These are phyloP conservation scores for Betula pendula DNA, from an alignment of 306 rosid genomes.

Conservation along the genomic window DNA sequence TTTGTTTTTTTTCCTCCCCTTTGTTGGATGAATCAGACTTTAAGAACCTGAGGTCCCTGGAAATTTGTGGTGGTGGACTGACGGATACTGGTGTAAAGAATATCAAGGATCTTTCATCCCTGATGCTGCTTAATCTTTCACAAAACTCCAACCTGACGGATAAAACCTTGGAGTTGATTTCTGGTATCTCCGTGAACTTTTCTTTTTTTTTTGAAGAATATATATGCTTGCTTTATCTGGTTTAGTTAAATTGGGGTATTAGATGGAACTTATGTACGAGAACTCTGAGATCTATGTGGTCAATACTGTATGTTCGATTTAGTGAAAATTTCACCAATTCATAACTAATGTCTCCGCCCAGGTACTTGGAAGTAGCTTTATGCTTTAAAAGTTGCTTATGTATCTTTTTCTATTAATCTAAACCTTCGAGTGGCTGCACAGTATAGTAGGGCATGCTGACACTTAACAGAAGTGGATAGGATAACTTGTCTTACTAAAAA, in stretches of 20 bases:
- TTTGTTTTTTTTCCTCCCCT: slow-evolving; percentile 9
- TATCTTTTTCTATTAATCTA: neutral
- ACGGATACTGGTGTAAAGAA: slow-evolving; percentile 91
- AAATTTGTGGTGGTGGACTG: slow-evolving; percentile 91
- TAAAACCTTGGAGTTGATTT: slow-evolving; percentile 75
- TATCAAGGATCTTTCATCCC: slow-evolving; percentile 78
- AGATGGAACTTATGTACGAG: neutral
- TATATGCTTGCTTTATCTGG: slow-evolving; percentile 13
- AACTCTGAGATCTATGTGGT: neutral
- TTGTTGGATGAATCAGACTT: slow-evolving; percentile 54
- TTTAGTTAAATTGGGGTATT: neutral
- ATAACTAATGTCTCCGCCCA: neutral
- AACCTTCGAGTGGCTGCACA: neutral
- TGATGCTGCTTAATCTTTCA: slow-evolving; percentile 77
- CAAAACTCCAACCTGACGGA: slow-evolving; percentile 88
- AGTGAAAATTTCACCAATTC: neutral
- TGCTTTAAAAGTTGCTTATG: neutral
- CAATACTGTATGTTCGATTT: neutral
- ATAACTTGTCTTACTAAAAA: neutral
- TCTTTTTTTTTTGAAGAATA: slow-evolving; percentile 7
- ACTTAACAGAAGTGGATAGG: neutral
- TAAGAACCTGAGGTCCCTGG: slow-evolving; percentile 83
- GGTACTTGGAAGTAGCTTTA: neutral
- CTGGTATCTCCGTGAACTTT: slow-evolving; percentile 49
- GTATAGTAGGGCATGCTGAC: neutral